These are phyloP conservation scores for Clonostachys rhizophaga DNA, from an alignment of 2,329 filamentous ascomycete species.

Conservation along the genomic window DNA sequence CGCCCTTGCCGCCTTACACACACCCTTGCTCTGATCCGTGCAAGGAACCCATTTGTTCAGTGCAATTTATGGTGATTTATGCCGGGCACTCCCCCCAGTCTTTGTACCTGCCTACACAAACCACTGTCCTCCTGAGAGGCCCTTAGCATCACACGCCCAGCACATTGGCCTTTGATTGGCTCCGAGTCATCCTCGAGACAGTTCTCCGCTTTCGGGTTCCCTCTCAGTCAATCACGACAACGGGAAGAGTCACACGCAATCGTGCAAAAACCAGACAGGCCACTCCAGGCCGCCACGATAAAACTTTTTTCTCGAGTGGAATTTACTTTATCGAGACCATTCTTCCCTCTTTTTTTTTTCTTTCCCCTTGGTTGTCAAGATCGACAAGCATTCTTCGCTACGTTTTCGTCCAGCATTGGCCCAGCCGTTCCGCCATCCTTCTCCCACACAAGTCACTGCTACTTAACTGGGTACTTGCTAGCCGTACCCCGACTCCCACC, in stretches of 20 bases:
- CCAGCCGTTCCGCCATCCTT: background rate
- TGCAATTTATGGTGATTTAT: no score
- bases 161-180: background rate
- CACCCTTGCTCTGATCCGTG: no score
- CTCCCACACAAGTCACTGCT: background rate
- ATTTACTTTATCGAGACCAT: no score
- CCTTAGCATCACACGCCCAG: background rate
- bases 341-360: background rate
- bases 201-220: conserved; percentile 1
- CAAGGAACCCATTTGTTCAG: no score
- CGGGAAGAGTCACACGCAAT: conserved; percentile 2
- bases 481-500: no score
- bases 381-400: background rate
- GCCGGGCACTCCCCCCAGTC: no score
- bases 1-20: no score
- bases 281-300: background rate
- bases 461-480: background rate
- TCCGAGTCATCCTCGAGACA: background rate
- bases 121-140: no score
- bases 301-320: background rate
- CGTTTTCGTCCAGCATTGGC: background rate
- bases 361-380: background rate
- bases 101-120: no score
- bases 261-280: background rate
- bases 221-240: conserved; percentile 2